A percentile compares a stretch with the other conserved stretches of the same genome.
These are phyloP conservation scores for Salvia rosmarinus DNA, from an alignment of 257 asterid genomes.

Conservation along the genomic window DNA sequence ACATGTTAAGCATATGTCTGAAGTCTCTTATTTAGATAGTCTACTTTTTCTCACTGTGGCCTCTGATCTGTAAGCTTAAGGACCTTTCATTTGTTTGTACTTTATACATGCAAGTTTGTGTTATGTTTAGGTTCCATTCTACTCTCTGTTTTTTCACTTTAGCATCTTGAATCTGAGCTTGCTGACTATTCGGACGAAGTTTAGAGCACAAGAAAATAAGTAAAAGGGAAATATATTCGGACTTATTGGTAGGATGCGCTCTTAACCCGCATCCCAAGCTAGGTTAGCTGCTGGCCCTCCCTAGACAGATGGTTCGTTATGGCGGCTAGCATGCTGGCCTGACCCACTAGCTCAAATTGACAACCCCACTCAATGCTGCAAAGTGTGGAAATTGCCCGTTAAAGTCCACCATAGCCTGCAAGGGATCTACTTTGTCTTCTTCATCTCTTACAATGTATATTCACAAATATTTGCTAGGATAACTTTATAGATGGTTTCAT, in stretches of 20 bases:
- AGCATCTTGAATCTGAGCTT: no score
- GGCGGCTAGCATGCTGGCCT: background rate
- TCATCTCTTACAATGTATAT: background rate
- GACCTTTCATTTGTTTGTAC: slow-evolving; percentile 37
- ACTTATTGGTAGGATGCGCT: background rate
- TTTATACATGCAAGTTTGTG: background rate
- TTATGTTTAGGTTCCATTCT: background rate
- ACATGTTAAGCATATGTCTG: slow-evolving; percentile 16
- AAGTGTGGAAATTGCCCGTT: background rate
- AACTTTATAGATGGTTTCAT: background rate
- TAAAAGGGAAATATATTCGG: background rate
- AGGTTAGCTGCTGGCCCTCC: background rate
- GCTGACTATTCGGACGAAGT: background rate
- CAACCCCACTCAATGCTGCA: background rate
- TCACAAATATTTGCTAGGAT: background rate
- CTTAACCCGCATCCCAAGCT: background rate
- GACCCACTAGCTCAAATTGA: no score
- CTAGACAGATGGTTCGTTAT: background rate
- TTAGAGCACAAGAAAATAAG: background rate
- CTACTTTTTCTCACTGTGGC: slow-evolving; percentile 43
- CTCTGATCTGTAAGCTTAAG: slow-evolving; percentile 47
- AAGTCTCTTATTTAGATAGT: slow-evolving; percentile 24
- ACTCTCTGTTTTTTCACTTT: background rate
- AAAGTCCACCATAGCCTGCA: background rate
- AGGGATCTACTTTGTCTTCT: background rate